phyloP scores from a whole-genome alignment of 805 yeast species.

The Ogataea corticis region DNA sequence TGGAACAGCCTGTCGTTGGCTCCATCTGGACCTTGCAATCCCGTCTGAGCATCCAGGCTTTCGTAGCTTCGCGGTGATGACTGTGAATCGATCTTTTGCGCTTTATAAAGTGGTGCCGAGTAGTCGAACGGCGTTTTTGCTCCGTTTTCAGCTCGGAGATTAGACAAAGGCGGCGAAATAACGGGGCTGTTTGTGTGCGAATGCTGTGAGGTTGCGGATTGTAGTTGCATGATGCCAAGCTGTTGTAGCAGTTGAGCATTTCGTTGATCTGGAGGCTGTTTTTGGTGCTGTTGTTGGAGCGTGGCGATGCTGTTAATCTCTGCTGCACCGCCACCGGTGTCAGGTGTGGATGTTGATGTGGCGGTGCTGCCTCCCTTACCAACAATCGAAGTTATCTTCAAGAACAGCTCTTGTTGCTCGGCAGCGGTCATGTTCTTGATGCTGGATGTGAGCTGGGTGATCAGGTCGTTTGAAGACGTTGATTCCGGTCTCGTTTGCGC shows the following conservation, averaged over 20 bases:
- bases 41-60: no score
- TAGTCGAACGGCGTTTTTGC: neutral
- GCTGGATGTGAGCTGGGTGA: conserved; percentile 22
- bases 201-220: no score
- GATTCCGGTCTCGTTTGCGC: no score
- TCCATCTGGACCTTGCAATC: neutral
- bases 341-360: neutral
- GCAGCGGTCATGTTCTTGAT: conserved; percentile 25
- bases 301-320: no score
- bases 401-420: conserved; percentile 27
- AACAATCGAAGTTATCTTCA: conserved; percentile 15
- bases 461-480: conserved; percentile 26
- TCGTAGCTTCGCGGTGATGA: neutral
- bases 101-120: neutral
- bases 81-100: conserved; percentile 1
- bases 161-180: neutral
- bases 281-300: conserved; percentile 7
- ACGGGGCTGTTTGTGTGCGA: neutral
- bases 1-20: neutral
- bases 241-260: conserved; percentile 12
- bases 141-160: neutral
- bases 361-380: conserved; percentile 8
- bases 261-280: conserved; percentile 9
- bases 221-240: conserved; percentile 8
- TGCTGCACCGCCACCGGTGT: neutral